A percentile compares a stretch with the other conserved stretches of the same genome.
Conservation (phyloP, 306 rosid genomes). For the Vicia sativa region DNA sequence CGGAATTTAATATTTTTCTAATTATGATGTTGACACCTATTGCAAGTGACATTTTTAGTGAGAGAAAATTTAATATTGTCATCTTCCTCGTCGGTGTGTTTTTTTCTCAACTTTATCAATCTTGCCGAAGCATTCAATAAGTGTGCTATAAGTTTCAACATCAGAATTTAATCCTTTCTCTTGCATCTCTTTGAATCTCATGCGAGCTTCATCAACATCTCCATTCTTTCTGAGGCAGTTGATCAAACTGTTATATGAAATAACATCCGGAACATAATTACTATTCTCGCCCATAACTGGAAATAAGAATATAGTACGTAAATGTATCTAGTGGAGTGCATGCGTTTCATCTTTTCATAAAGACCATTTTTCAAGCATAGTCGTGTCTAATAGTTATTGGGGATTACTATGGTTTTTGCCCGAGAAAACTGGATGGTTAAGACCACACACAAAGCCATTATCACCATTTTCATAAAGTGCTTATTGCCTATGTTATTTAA, state of each 20-base stretch:
- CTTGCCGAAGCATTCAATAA: conserved; percentile 94
- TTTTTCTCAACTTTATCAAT: conserved; percentile 82
- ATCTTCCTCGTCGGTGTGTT: no score
- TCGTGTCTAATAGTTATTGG: no score
- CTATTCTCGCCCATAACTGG: no score
- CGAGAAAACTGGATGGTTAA: not conserved
- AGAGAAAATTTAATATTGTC: no score
- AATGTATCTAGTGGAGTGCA: no score
- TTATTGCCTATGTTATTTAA: conserved; percentile 7
- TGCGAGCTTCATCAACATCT: conserved; percentile 92
- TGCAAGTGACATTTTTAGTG: no score
- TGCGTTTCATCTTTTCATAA: no score
- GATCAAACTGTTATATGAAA: conserved; percentile 85
- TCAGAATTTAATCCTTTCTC: conserved; percentile 87
- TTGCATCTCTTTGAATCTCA: conserved; percentile 91
- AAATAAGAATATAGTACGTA: no score
- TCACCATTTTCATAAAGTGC: conserved; percentile 20
- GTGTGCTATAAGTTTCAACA: conserved; percentile 92
- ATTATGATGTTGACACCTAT: no score
- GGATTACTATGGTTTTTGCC: not conserved
- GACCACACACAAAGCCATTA: not conserved
- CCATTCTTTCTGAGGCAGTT: conserved; percentile 97
- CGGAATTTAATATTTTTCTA: no score
- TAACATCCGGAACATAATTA: conserved; percentile 64
- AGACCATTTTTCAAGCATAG: no score